These are phyloP conservation scores for Scheffersomyces coipomensis DNA, from an alignment of 805 yeast species.

Conservation along the genomic window DNA sequence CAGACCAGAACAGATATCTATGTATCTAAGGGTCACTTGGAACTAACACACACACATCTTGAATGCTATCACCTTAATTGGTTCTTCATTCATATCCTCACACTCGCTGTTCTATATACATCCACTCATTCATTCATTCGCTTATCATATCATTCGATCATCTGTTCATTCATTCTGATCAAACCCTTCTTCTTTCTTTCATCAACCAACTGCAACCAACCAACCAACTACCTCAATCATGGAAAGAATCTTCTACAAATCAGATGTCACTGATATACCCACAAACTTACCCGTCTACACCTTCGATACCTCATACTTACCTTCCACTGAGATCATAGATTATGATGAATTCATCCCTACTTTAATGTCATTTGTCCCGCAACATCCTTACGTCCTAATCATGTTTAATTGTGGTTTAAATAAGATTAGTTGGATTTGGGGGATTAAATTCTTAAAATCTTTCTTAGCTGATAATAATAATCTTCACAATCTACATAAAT, in stretches of 20 bases:
- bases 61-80: no score
- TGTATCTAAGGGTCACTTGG: no score
- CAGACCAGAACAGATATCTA: no score
- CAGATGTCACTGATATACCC: constrained; percentile 64
- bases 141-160: no score
- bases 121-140: no score
- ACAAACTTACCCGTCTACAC: constrained; percentile 72
- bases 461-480: constrained; percentile 54
- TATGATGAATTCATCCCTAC: constrained; percentile 56
- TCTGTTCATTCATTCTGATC: no score
- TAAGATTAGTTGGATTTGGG: constrained; percentile 68
- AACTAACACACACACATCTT: no score
- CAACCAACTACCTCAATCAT: constrained; percentile 16
- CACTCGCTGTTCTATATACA: no score
- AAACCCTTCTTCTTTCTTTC: no score
- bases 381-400: constrained; percentile 60
- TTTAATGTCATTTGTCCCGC: constrained; percentile 58
- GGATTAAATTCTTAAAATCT: constrained; percentile 50
- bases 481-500: constrained; percentile 48
- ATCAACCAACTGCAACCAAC: neutral
- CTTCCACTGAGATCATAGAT: constrained; percentile 48
- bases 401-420: constrained; percentile 83
- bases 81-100: no score
- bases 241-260: constrained; percentile 52
- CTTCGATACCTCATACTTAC: constrained; percentile 80